Percentiles rank a stretch among this genome's conserved stretches.
Evolutionary conservation across 805 yeast genomes (phyloP).

Genomic region (Candida parachauliodes): DNA sequence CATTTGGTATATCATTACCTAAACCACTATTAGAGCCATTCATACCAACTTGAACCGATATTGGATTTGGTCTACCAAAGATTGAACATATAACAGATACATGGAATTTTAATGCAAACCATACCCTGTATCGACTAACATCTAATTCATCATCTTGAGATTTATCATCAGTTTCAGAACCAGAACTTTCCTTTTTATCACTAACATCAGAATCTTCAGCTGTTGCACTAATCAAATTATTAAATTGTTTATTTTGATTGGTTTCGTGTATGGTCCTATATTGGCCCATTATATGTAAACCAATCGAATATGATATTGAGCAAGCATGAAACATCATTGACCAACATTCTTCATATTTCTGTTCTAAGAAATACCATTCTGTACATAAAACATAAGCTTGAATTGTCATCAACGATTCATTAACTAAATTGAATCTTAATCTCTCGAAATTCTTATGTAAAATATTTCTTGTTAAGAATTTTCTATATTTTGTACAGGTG

Average conservation of each 20-base stretch:
- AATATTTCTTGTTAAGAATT: slow-evolving; percentile 16
- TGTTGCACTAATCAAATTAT: slow-evolving; percentile 6
- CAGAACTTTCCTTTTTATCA: slow-evolving; percentile 15
- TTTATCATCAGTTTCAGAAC: slow-evolving; percentile 3
- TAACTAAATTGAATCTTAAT: slow-evolving; percentile 43
- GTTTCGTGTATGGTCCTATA: slow-evolving; percentile 13
- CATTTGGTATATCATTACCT: slow-evolving; percentile 10
- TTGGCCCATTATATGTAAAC: slow-evolving; percentile 44
- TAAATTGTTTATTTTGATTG: slow-evolving; percentile 2
- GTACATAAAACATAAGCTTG: slow-evolving; percentile 49
- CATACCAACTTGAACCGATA: slow-evolving; percentile 38
- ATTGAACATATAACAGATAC: slow-evolving; percentile 47
- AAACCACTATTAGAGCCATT: slow-evolving; percentile 8
- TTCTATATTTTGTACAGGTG: slow-evolving; percentile 18
- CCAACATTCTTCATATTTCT: slow-evolving; percentile 51
- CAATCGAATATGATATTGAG: slow-evolving; percentile 48
- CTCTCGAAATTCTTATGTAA: slow-evolving; percentile 41
- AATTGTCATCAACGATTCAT: slow-evolving; percentile 47
- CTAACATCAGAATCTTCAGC: slow-evolving; percentile 6
- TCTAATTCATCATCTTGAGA: slow-evolving; percentile 31
- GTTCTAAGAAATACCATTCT: slow-evolving; percentile 48
- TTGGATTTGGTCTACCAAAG: slow-evolving; percentile 54
- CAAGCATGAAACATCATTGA: slow-evolving; percentile 47
- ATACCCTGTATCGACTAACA: slow-evolving; percentile 38
- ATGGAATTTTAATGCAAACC: slow-evolving; percentile 49